A percentile compares a stretch with the other conserved stretches of the same genome.
These are phyloP conservation scores for Pseudonitzschia pungens DNA, from an alignment of 108 stramenopile genomes.

Conservation along the genomic window DNA sequence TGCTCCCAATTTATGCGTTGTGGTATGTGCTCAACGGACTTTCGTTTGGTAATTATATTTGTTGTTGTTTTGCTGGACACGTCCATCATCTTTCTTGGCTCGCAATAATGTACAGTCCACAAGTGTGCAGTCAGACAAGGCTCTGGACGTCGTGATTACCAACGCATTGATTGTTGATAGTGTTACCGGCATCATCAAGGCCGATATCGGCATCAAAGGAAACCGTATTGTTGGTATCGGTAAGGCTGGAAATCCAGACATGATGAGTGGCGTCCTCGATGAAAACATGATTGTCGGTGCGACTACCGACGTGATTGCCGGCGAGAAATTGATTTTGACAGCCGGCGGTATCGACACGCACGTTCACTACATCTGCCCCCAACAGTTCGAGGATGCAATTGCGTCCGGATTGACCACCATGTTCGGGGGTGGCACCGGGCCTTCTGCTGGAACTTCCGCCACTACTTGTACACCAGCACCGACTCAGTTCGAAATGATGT, in stretches of 20 bases:
- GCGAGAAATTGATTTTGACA: slow-evolving; percentile 94
- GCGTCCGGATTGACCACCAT: slow-evolving; percentile 94
- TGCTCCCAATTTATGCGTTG: background rate
- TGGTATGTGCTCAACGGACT: background rate
- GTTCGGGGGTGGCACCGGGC: slow-evolving; percentile 95
- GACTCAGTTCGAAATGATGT: slow-evolving; percentile 93
- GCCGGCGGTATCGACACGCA: slow-evolving; percentile 97
- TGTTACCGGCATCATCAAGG: slow-evolving; percentile 79
- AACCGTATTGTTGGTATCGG: slow-evolving; percentile 93
- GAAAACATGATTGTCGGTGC: slow-evolving; percentile 84
- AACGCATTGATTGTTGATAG: slow-evolving; percentile 95
- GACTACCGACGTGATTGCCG: slow-evolving; percentile 97
- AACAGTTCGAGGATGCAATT: slow-evolving; percentile 94
- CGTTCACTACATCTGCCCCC: slow-evolving; percentile 97
- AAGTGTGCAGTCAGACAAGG: slow-evolving; percentile 55
- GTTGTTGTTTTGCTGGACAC: background rate
- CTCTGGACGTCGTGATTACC: slow-evolving; percentile 92
- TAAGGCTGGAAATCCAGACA: slow-evolving; percentile 98
- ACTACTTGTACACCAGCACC: slow-evolving; percentile 97
- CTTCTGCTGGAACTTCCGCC: slow-evolving; percentile 91
- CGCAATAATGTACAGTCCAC: slow-evolving; percentile 49
- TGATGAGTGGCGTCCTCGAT: slow-evolving; percentile 84
- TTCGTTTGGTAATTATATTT: background rate
- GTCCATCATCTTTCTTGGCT: background rate
- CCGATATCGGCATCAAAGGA: slow-evolving; percentile 93